Percentiles rank a stretch among this genome's conserved stretches.
Evolutionary conservation across 2,329 filamentous ascomycete genomes (phyloP).

Genomic region (Myriosclerotinia duriaeana): DNA sequence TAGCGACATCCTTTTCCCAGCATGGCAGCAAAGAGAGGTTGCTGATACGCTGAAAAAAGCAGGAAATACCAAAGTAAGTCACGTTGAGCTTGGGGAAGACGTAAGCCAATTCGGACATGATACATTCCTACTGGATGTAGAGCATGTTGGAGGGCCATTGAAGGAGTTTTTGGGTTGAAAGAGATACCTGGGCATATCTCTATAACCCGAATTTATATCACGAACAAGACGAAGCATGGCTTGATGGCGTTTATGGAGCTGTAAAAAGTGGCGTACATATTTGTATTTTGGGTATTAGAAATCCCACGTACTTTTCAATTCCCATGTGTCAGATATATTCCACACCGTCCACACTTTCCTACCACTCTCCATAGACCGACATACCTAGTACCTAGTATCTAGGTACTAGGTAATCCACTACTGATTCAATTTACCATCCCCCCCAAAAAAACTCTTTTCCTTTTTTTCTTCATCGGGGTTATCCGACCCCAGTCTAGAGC

Average conservation of each 20-base stretch:
- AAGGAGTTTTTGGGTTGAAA: conserved; percentile 66
- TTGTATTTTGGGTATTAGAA: background rate
- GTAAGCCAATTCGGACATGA: conserved; percentile 95
- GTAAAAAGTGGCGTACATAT: conserved; percentile 21
- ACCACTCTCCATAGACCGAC: too few species aligned
- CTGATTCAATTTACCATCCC: background rate
- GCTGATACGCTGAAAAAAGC: conserved; percentile 75
- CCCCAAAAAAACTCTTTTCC: conserved; percentile 7
- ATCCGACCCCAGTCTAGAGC: conserved; percentile 20
- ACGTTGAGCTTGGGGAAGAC: conserved; percentile 91
- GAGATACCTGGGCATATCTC: background rate
- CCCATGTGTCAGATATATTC: conserved; percentile 9
- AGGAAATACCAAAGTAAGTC: conserved; percentile 79
- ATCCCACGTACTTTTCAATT: background rate
- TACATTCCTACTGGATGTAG: conserved; percentile 88
- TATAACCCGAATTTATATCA: conserved; percentile 4
- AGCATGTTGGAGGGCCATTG: conserved; percentile 85
- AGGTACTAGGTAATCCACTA: background rate
- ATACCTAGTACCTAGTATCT: too few species aligned
- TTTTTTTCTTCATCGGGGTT: conserved; percentile 20
- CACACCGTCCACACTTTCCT: background rate
- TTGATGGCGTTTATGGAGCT: conserved; percentile 20
- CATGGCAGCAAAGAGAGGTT: conserved; percentile 96
- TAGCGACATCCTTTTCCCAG: conserved; percentile 94
- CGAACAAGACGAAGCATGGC: conserved; percentile 17